Evolutionary conservation across 805 yeast genomes (phyloP), one percentile per base, ranked within the genome.

Genomic region (Grigorovia transvaalensis): DNA sequence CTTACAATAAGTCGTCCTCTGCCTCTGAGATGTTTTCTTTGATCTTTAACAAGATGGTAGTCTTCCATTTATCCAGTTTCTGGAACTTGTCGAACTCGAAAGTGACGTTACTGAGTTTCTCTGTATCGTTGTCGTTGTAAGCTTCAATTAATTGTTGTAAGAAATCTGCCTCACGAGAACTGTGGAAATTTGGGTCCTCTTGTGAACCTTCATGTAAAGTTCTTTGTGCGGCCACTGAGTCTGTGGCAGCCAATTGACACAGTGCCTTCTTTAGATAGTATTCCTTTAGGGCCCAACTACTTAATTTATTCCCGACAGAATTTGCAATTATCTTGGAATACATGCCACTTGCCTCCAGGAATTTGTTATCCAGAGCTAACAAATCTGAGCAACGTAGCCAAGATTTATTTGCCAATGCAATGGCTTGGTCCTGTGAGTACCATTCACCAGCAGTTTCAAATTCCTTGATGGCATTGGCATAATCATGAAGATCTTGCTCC

Each of bases 361-460:
- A 90, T 53, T 85, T 78, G n/a, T 83, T 90, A 51, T 76, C 76
- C 53, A 84, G 70, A 17, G 96, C 95, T 50, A 82, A 77, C 59
- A 93, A 74, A 64, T 93, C 97, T 1, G 98, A 98, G 56, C 89
- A 85, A 67, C 88, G 88, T 57, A 91, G 72, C 58, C 78, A 85
- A 23, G 95, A 90, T 71, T 93, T 93, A 70, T 83, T 89, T 27
- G 96, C 80, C 52, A 91, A 68, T 9, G 97, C 95, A 56, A 84
- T 85, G 0, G 98, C 97, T 53, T 88, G 90, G 69, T 93, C 99
- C 55, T 91, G 88, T 51, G 81, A 78, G 65, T 85, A 90, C 90
- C 96, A 93, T 63, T 93, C 98, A 44, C 96, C 96, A 11, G 99
- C 96, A 60, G 84, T 86, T 64, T 89, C 95, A 65, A 85, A 91